Base-by-base conservation (phyloP, 192 early-diverging fungal species). In the Coemansia sp. region DNA sequence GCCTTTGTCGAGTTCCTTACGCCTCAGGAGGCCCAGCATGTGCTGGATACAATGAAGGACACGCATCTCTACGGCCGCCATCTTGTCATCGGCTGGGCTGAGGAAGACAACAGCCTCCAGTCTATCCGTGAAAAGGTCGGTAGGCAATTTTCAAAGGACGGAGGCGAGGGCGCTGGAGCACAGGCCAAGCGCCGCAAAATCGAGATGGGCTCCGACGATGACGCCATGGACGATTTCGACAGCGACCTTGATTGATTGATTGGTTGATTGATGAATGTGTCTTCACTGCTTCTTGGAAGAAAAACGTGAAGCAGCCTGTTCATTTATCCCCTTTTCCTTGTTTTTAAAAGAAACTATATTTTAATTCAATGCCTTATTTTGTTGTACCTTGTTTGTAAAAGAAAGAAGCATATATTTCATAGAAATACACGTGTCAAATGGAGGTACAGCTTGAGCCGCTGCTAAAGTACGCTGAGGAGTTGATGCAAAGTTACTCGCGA, bases 61-160 rank as follows among this genome's bases (percentile, higher is more conserved):
- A 99, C 95, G 43, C 98, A 99, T 86, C 90, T 99, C 85, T 95
- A 97, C 63, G 98, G 98, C 63, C 89, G 98, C 26, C 98, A 97
- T 74, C 73, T 99, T 72, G 95, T 99, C 7, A 84, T 98, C 51
- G 95, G 95, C 81, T 99, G 92, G 92, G 98, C 96, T 18, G 88
- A 94, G 24, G 81, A 83, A 65, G 81, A 82, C 46, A 90, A 91
- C 60, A 86, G 85, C 59, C 81, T 97, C 49, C 90, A 94, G 66
- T 90, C 89, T 7, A 86, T 97, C 63, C 84, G 96, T 71, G 88
- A 91, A 68, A 98, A 96, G 81, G 90, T 91, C 23, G 90, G 87
- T 9, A 91, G 90, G 60, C 87, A 90, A 57, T 98, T 91, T 88
- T 78, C 84, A 34, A 86, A 85, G 53, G 88, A 89, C 49, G 76